Evolutionary conservation across 1,284 basidiomycete species (phyloP).

Genomic region (Boletus subluridellus): DNA sequence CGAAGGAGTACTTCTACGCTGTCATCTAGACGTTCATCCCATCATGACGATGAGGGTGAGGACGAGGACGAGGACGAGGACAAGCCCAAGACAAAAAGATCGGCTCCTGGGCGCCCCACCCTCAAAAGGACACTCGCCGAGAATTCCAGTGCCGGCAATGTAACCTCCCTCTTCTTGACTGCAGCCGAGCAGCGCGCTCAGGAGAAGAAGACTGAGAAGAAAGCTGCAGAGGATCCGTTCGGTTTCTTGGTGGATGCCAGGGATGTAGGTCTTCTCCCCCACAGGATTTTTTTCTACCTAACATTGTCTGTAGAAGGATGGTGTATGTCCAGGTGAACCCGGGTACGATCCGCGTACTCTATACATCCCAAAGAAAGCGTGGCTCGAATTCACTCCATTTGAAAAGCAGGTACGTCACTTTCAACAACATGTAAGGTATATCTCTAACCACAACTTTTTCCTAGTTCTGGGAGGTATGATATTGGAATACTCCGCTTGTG

Average conservation of each 20-base stretch:
- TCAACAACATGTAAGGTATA: neutral
- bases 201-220: slow-evolving; percentile 79
- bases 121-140: slow-evolving; percentile 29
- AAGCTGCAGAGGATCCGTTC: slow-evolving; percentile 77
- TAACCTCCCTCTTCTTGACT: slow-evolving; percentile 63
- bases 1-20: slow-evolving; percentile 41
- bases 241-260: slow-evolving; percentile 73
- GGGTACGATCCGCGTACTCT: slow-evolving; percentile 94
- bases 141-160: slow-evolving; percentile 21
- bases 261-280: slow-evolving; percentile 53
- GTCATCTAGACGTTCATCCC: slow-evolving; percentile 35
- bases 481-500: neutral
- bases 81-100: slow-evolving; percentile 37
- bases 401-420: slow-evolving; percentile 72
- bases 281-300: neutral
- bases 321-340: slow-evolving; percentile 72
- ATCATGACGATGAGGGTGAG: slow-evolving; percentile 30
- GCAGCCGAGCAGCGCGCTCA: slow-evolving; percentile 79
- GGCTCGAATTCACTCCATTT: slow-evolving; percentile 90
- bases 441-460: neutral
- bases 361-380: slow-evolving; percentile 74
- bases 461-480: slow-evolving; percentile 82
- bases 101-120: slow-evolving; percentile 25
- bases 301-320: slow-evolving; percentile 67
- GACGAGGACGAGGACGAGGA: slow-evolving; percentile 35